Percentiles rank a stretch among this genome's conserved stretches.
Conservation (phyloP, 2,329 filamentous ascomycete species). For the Penicillium sp. region DNA sequence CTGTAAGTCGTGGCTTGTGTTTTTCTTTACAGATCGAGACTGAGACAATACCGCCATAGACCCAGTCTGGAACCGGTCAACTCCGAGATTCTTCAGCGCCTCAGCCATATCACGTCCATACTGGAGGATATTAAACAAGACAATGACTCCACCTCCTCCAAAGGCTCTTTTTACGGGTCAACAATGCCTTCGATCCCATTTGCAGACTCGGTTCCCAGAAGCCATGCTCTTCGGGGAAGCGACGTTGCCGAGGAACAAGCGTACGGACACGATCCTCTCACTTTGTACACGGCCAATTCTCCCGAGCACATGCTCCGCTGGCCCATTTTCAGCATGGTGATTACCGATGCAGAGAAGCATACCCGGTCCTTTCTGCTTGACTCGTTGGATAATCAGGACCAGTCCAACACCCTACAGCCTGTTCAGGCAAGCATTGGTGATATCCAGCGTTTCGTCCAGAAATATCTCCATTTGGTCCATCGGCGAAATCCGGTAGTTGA, state of each 20-base stretch:
- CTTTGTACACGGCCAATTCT: constrained; percentile 20
- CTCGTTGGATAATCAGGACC: constrained; percentile 16
- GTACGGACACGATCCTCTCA: constrained; percentile 16
- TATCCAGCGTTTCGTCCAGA: constrained; percentile 15
- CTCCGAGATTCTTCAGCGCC: constrained; percentile 19
- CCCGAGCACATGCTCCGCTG: constrained; percentile 23
- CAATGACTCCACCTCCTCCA: constrained; percentile 14
- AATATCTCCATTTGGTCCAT: constrained; percentile 18
- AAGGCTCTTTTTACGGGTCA: constrained; percentile 15
- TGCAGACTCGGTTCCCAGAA: constrained; percentile 9
- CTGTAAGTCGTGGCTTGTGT: constrained; percentile 16
- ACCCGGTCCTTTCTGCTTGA: constrained; percentile 23
- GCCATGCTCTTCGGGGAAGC: constrained; percentile 2
- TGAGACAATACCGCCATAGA: constrained; percentile 4
- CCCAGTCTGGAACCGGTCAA: constrained; percentile 16
- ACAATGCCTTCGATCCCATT: constrained; percentile 12
- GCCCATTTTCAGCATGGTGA: constrained; percentile 20
- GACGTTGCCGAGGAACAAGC: constrained; percentile 13
- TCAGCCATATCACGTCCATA: constrained; percentile 19
- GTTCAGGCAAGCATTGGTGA: constrained; percentile 15
- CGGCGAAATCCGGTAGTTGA: constrained; percentile 20
- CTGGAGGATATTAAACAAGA: constrained; percentile 22
- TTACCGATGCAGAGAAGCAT: constrained; percentile 20
- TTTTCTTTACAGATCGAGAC: neutral
- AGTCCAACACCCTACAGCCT: constrained; percentile 3